These are phyloP conservation scores for Penicillium sp. DNA, from an alignment of 2,329 filamentous ascomycete species.

Conservation along the genomic window DNA sequence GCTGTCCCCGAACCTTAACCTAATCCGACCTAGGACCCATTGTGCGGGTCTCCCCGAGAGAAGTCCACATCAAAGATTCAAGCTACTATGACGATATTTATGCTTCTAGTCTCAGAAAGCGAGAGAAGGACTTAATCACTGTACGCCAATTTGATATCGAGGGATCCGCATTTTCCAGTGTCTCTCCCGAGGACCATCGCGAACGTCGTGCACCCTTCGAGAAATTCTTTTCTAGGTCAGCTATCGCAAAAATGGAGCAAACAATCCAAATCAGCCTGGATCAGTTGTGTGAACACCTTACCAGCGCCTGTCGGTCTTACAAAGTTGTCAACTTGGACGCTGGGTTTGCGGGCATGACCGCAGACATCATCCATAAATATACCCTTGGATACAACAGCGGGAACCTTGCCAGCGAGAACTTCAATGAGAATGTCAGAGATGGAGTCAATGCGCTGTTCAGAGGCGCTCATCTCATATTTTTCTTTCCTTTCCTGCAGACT, in stretches of 20 bases:
- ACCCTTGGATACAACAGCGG: slow-evolving; percentile 31
- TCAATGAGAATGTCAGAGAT: slow-evolving; percentile 21
- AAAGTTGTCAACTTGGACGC: slow-evolving; percentile 24
- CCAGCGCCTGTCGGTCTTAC: slow-evolving; percentile 5
- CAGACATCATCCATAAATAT: slow-evolving; percentile 40
- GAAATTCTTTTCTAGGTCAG: slow-evolving; percentile 26
- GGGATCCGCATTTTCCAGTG: slow-evolving; percentile 15
- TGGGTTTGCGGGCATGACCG: slow-evolving; percentile 29
- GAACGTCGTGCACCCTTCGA: slow-evolving; percentile 18
- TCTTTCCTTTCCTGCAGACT: background rate
- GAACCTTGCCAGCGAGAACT: slow-evolving; percentile 33
- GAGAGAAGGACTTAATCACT: slow-evolving; percentile 26
- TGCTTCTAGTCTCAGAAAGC: slow-evolving; percentile 20
- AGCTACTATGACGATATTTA: slow-evolving; percentile 38
- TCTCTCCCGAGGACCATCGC: slow-evolving; percentile 21
- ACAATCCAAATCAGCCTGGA: slow-evolving; percentile 17
- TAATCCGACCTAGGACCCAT: slow-evolving; percentile 30
- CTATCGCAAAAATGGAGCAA: slow-evolving; percentile 12
- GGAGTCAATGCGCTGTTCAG: slow-evolving; percentile 19
- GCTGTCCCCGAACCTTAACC: background rate
- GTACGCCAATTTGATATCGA: slow-evolving; percentile 16
- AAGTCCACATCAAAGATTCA: slow-evolving; percentile 40
- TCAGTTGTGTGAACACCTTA: slow-evolving; percentile 14
- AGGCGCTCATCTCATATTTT: background rate
- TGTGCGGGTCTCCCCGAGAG: slow-evolving; percentile 37